phyloP scores from a whole-genome alignment of 306 rosid genomes.

The Medicago ruthenica region DNA sequence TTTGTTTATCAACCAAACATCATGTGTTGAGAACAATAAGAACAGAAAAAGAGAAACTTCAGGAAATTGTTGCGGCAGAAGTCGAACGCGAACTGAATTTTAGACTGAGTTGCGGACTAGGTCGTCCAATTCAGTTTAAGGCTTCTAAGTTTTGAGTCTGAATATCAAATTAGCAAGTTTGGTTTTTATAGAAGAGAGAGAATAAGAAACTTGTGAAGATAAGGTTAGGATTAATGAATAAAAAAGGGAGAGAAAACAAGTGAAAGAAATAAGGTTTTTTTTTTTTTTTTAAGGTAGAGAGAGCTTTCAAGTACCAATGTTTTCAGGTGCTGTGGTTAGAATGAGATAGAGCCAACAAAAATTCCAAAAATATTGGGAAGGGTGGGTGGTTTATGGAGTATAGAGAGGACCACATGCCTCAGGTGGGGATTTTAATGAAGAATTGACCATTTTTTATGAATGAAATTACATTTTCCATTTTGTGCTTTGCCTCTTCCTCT shows the following conservation, averaged over 20 bases:
- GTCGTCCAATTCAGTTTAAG: not conserved
- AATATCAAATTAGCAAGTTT: not conserved
- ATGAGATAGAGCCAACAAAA: constrained; percentile 30
- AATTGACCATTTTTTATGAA: constrained; percentile 7
- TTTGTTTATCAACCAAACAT: constrained; percentile 28
- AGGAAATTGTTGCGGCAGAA: not conserved
- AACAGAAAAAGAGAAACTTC: not conserved
- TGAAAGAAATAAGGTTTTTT: not conserved
- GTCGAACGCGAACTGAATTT: not conserved
- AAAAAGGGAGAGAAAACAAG: constrained; percentile 7
- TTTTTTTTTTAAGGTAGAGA: constrained; percentile 4
- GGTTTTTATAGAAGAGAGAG: constrained; percentile 8
- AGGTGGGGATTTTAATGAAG: constrained; percentile 33
- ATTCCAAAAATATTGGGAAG: constrained; percentile 30
- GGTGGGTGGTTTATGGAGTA: constrained; percentile 1
- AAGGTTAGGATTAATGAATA: constrained; percentile 1
- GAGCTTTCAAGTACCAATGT: constrained; percentile 1
- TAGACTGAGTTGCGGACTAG: not conserved
- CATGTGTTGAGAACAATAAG: constrained; percentile 32
- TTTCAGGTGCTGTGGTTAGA: too few species aligned
- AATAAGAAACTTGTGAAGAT: constrained; percentile 37
- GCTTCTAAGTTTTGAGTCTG: too few species aligned
- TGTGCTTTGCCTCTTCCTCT: not conserved
- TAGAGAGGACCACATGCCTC: constrained; percentile 40
- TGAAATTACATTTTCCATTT: constrained; percentile 22